phyloP scores from a whole-genome alignment of 148 eudicot species.

The Rhododendron kiyosumense region DNA sequence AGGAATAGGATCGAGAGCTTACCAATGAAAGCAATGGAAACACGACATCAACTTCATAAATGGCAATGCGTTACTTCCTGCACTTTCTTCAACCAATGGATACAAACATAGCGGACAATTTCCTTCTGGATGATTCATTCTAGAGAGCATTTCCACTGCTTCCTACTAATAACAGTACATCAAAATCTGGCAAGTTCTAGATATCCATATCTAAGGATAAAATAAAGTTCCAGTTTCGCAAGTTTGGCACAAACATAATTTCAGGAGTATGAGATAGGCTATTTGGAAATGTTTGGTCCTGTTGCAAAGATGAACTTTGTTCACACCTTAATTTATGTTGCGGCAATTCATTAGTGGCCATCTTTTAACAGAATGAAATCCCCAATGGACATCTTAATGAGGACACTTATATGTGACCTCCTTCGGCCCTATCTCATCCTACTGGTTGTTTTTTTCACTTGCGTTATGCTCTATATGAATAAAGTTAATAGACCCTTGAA shows the following conservation, averaged over 20 bases:
- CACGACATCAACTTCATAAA: constrained; percentile 99
- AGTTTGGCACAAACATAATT: neutral
- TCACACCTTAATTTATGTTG: neutral
- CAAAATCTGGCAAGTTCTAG: constrained; percentile 16
- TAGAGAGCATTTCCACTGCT: constrained; percentile 80
- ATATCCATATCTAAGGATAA: neutral
- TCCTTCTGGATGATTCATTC: constrained; percentile 95
- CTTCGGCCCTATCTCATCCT: neutral
- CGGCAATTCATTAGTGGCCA: neutral
- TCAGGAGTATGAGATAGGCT: neutral
- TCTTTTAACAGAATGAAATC: neutral
- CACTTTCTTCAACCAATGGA: constrained; percentile 67
- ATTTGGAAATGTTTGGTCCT: neutral
- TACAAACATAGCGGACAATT: constrained; percentile 83
- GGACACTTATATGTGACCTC: neutral
- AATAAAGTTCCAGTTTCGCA: neutral
- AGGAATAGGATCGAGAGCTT: constrained; percentile 1
- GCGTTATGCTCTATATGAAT: neutral
- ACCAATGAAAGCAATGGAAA: constrained; percentile 97
- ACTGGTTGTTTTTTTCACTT: neutral
- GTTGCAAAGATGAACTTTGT: neutral
- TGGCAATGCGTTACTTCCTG: constrained; percentile 31
- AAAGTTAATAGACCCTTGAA: neutral
- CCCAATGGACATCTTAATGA: neutral
- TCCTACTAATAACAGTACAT: constrained; percentile 43